phyloP scores from a whole-genome alignment of 768 basidiomycete genomes.

The Hysterangium stoloniferum region DNA sequence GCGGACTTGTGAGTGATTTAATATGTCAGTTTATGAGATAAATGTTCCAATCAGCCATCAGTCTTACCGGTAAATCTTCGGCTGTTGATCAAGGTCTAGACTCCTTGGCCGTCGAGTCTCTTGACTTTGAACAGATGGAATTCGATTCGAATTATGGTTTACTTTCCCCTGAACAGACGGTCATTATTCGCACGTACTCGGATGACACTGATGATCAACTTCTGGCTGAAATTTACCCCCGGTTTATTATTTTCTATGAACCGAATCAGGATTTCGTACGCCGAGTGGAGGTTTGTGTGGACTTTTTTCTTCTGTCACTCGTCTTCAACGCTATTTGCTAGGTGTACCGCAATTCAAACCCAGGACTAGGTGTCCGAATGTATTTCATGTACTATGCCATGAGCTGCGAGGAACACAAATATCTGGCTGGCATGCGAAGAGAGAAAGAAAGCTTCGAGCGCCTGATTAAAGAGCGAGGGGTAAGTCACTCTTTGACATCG shows the following conservation, averaged over 20 bases:
- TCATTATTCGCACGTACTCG: constrained; percentile 80
- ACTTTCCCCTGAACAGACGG: constrained; percentile 65
- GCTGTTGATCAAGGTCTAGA: neutral
- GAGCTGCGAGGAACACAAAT: constrained; percentile 94
- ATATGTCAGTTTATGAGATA: no score
- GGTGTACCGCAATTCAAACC: constrained; percentile 83
- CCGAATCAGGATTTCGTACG: constrained; percentile 90
- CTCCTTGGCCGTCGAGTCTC: constrained; percentile 15
- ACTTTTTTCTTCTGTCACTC: neutral
- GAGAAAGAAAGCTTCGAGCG: constrained; percentile 94
- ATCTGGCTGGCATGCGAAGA: constrained; percentile 76
- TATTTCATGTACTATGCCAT: constrained; percentile 95
- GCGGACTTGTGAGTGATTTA: constrained; percentile 58
- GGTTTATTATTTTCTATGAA: constrained; percentile 94
- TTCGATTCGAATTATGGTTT: constrained; percentile 80
- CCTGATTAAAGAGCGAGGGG: constrained; percentile 86
- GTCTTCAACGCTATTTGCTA: constrained; percentile 23
- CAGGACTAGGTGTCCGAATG: constrained; percentile 76
- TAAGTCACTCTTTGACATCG: constrained; percentile 33
- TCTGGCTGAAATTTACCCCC: constrained; percentile 78
- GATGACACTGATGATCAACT: constrained; percentile 91
- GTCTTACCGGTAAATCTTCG: neutral
- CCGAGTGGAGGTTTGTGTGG: constrained; percentile 69
- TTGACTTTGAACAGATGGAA: constrained; percentile 33
- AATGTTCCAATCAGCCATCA: neutral